Evolutionary conservation across 139 green algal species (phyloP).

Genomic region (Protoeuglena noctilucae): DNA sequence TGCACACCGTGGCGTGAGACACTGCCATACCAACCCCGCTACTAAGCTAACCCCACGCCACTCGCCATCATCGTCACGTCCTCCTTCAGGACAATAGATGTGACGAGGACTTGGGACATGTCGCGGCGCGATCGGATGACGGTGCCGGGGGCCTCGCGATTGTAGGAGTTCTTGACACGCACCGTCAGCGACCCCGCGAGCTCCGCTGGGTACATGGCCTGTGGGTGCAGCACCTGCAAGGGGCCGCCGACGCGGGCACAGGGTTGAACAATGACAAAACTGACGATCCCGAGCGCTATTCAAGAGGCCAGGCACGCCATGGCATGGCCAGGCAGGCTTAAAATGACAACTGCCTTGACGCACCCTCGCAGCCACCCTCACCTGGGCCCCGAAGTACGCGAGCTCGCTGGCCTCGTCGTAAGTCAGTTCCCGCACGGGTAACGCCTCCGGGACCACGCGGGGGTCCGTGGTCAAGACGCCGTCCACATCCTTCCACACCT

Average conservation of each 20-base stretch:
- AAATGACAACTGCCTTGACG: background rate
- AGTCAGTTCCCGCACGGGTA: constrained; percentile 71
- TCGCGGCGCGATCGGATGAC: constrained; percentile 61
- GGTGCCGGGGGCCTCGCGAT: constrained; percentile 59
- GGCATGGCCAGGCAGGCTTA: background rate
- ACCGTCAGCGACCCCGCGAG: constrained; percentile 52
- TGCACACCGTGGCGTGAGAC: too few relatives aligned
- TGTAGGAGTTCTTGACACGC: constrained; percentile 97
- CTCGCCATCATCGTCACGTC: constrained; percentile 72
- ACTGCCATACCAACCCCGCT: background rate
- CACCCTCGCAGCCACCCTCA: constrained; percentile 9
- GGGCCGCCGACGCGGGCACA: background rate
- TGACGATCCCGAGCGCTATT: background rate
- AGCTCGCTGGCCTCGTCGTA: constrained; percentile 97
- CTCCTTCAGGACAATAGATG: constrained; percentile 85
- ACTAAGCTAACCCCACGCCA: background rate
- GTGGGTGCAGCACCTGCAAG: constrained; percentile 79
- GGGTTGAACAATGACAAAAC: background rate
- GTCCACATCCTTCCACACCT: constrained; percentile 98
- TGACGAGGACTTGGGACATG: constrained; percentile 66
- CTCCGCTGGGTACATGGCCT: constrained; percentile 83
- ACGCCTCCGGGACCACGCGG: constrained; percentile 49
- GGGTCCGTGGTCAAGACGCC: constrained; percentile 90
- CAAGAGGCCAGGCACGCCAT: background rate
- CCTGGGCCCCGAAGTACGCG: constrained; percentile 86